These are phyloP conservation scores for Globisporangium uncinulatum DNA, from an alignment of 352 stramenopile species.

Conservation along the genomic window DNA sequence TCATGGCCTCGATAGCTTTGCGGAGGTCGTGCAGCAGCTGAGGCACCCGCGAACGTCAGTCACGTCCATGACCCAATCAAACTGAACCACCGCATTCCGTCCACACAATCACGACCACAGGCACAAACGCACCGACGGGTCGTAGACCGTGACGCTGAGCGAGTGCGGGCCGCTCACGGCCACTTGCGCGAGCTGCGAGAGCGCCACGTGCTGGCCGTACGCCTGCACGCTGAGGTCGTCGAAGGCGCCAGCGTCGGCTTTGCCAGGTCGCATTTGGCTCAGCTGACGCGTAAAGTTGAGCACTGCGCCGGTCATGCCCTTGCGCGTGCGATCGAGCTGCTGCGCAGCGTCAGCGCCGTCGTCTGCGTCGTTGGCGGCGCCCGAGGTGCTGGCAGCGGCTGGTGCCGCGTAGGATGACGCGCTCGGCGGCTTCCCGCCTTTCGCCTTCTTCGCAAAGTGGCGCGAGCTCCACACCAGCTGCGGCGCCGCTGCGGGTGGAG, in stretches of 20 bases:
- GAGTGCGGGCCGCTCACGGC: slow-evolving; percentile 54
- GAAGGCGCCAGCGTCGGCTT: slow-evolving; percentile 77
- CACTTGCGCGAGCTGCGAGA: slow-evolving; percentile 76
- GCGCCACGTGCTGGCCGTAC: slow-evolving; percentile 72
- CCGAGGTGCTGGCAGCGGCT: slow-evolving; percentile 5
- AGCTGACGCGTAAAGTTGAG: slow-evolving; percentile 71
- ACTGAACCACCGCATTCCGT: background rate
- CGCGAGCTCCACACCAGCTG: slow-evolving; percentile 18
- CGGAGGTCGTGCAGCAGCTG: slow-evolving; percentile 68
- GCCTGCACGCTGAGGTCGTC: slow-evolving; percentile 75
- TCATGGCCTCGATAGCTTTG: slow-evolving; percentile 69
- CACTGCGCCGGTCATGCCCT: slow-evolving; percentile 79
- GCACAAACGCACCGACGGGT: slow-evolving; percentile 50
- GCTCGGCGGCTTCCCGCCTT: slow-evolving; percentile 28
- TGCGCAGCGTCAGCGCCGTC: slow-evolving; percentile 18
- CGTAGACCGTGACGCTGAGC: slow-evolving; percentile 72
- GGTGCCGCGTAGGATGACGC: too few relatives aligned
- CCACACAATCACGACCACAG: background rate
- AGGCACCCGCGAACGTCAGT: background rate
- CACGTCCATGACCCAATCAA: too few relatives aligned
- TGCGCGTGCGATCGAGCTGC: slow-evolving; percentile 53
- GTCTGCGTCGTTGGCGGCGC: background rate
- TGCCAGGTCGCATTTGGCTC: slow-evolving; percentile 72
- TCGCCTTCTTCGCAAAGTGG: slow-evolving; percentile 64
- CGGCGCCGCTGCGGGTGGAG: background rate